phyloP scores from a whole-genome alignment of 2,329 filamentous ascomycete genomes.

The Neofusicoccum sp. region DNA sequence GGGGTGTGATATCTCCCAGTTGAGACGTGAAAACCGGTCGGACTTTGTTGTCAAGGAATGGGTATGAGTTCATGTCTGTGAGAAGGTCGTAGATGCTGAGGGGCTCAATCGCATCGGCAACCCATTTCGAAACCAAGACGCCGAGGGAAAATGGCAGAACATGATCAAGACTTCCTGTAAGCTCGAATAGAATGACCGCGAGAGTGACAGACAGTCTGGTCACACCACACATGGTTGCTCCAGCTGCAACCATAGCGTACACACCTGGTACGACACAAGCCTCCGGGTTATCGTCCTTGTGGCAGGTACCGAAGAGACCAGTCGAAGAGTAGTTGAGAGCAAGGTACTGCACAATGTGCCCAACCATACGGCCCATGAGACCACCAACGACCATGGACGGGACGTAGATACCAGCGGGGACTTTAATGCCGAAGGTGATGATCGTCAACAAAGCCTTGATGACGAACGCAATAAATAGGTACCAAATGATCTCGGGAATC shows the following conservation, averaged over 20 bases:
- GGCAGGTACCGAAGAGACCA: conserved; percentile 74
- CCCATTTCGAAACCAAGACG: conserved; percentile 97
- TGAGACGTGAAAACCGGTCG: conserved; percentile 89
- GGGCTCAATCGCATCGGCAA: conserved; percentile 91
- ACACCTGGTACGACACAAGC: conserved; percentile 95
- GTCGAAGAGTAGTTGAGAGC: conserved; percentile 74
- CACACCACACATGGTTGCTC: conserved; percentile 97
- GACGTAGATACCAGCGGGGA: conserved; percentile 95
- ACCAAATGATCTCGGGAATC: conserved; percentile 75
- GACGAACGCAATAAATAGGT: conserved; percentile 76
- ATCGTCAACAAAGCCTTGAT: conserved; percentile 88
- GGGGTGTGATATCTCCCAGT: conserved; percentile 81
- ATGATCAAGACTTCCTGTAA: conserved; percentile 93
- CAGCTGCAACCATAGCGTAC: conserved; percentile 91
- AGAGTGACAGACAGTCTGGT: conserved; percentile 91
- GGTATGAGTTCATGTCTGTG: conserved; percentile 96
- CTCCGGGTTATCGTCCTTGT: conserved; percentile 66
- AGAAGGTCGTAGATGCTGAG: conserved; percentile 93
- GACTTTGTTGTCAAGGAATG: conserved; percentile 95
- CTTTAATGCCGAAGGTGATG: conserved; percentile 94
- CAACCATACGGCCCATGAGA: conserved; percentile 83
- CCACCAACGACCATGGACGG: conserved; percentile 98
- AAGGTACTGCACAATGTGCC: conserved; percentile 80
- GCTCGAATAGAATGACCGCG: conserved; percentile 91
- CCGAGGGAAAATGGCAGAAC: conserved; percentile 92